Percentiles rank a stretch among this genome's conserved stretches.
These are phyloP conservation scores for Berberis thunbergii DNA, from an alignment of 164 flowering plant species.

Conservation along the genomic window DNA sequence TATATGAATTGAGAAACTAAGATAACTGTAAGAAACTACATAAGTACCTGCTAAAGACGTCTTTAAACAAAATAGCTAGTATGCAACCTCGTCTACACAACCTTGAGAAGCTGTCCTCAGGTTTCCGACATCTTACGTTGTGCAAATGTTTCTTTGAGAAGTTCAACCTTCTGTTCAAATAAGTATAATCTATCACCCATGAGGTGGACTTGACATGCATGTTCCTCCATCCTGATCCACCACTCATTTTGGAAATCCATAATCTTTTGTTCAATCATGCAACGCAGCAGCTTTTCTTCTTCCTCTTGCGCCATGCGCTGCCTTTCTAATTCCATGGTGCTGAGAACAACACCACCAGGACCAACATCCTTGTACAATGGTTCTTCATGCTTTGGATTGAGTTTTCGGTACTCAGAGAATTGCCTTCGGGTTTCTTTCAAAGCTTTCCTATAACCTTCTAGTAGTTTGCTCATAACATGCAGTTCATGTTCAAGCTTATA, in stretches of 20 bases:
- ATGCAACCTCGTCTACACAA: background rate
- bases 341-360: conserved; percentile 66
- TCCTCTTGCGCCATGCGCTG: conserved; percentile 44
- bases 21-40: background rate
- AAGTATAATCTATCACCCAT: conserved; percentile 19
- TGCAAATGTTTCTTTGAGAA: conserved; percentile 22
- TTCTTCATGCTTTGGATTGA: conserved; percentile 38
- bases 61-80: too few species aligned
- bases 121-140: conserved; percentile 17
- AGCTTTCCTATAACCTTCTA: conserved; percentile 66
- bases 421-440: conserved; percentile 42
- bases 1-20: background rate
- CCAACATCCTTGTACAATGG: conserved; percentile 72
- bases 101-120: background rate
- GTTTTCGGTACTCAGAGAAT: conserved; percentile 59
- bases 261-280: conserved; percentile 26
- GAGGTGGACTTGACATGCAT: conserved; percentile 10
- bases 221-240: conserved; percentile 16
- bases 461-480: conserved; percentile 38
- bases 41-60: background rate
- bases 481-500: conserved; percentile 57
- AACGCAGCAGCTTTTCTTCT: conserved; percentile 40
- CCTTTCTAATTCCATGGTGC: conserved; percentile 43
- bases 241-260: conserved; percentile 28
- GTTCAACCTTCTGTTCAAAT: conserved; percentile 19